These are phyloP conservation scores for Coelastrella sp. DNA, from an alignment of 139 green algal species.

Conservation along the genomic window DNA sequence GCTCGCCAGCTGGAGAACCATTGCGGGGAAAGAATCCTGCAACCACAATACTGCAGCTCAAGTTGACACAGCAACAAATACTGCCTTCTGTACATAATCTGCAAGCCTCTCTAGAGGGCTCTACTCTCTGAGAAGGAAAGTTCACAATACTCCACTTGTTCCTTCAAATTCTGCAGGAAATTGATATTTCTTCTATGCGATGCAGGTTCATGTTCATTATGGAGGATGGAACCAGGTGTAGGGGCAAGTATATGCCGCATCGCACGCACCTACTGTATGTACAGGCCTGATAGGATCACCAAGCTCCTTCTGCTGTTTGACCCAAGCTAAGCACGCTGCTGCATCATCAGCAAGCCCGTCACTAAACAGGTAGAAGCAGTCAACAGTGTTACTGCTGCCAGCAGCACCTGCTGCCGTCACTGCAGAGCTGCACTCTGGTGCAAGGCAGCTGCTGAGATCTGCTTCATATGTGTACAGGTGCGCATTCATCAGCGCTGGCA, in stretches of 20 bases:
- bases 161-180: too few species aligned
- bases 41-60: background rate
- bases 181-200: too few species aligned
- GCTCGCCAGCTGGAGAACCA: conserved; percentile 53
- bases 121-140: too few species aligned
- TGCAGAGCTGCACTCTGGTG: background rate
- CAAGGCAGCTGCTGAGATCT: background rate
- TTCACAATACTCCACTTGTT: too few species aligned
- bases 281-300: conserved; percentile 1
- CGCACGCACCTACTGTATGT: conserved; percentile 40
- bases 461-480: conserved; percentile 2
- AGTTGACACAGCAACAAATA: too few species aligned
- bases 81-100: too few species aligned
- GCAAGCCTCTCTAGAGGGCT: too few species aligned
- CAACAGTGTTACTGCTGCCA: conserved; percentile 14
- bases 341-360: conserved; percentile 48
- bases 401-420: background rate
- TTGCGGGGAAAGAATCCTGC: conserved; percentile 68
- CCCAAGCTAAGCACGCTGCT: conserved; percentile 40
- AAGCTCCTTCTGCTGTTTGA: background rate
- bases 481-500: conserved; percentile 48
- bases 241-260: background rate
- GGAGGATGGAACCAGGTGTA: too few species aligned
- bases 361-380: conserved; percentile 45
- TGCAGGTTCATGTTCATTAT: too few species aligned